phyloP scores from a whole-genome alignment of 306 rosid species.

The Prunus armeniaca region DNA sequence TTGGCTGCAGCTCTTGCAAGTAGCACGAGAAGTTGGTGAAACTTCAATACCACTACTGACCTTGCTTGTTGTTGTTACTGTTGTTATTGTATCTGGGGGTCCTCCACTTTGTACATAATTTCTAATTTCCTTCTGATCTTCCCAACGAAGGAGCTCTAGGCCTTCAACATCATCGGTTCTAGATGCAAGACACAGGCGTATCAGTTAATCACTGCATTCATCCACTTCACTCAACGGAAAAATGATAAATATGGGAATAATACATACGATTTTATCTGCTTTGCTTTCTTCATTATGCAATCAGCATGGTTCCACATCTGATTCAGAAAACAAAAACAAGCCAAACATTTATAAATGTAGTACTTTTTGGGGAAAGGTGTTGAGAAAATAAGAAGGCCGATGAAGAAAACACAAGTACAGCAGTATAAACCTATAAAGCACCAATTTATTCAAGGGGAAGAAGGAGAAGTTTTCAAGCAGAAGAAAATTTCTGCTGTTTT shows the following conservation, averaged over 20 bases:
- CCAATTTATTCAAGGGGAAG: not conserved
- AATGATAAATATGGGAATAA: conserved; percentile 14
- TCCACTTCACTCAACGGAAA: conserved; percentile 11
- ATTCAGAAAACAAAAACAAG: conserved; percentile 14
- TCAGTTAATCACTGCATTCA: conserved; percentile 17
- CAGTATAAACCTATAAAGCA: not conserved
- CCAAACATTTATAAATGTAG: not conserved
- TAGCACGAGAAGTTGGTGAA: conserved; percentile 79
- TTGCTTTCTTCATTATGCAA: conserved; percentile 76
- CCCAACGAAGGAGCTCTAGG: conserved; percentile 84
- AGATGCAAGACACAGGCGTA: conserved; percentile 13
- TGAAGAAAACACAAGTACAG: not conserved
- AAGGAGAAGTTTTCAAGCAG: not conserved
- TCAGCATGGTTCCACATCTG: conserved; percentile 96
- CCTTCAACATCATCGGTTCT: conserved; percentile 90
- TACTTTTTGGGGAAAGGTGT: not conserved
- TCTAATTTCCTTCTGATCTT: conserved; percentile 85
- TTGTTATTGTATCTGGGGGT: conserved; percentile 26
- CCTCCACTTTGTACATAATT: conserved; percentile 54
- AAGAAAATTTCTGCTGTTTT: too few species aligned
- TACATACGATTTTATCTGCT: conserved; percentile 85
- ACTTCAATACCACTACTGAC: conserved; percentile 55
- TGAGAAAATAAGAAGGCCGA: not conserved
- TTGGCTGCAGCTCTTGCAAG: conserved; percentile 66
- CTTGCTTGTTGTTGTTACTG: conserved; percentile 22